phyloP scores from a whole-genome alignment of 1,284 basidiomycete species.

The Ceratobasidium sp. region DNA sequence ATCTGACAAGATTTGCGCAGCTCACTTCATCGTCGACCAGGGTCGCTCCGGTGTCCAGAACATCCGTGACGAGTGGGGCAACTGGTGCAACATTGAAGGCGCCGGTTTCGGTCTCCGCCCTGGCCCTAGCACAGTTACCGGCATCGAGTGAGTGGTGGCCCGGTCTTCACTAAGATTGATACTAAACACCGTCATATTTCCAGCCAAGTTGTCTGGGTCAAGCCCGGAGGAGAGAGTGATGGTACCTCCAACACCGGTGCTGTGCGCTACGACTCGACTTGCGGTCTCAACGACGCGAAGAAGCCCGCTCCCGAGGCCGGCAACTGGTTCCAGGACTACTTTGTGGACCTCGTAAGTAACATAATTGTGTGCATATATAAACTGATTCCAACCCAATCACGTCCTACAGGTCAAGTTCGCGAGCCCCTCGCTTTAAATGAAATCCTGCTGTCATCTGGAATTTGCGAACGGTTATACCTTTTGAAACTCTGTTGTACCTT shows the following conservation, averaged over 20 bases:
- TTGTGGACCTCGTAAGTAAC: slow-evolving; percentile 34
- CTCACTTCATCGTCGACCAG: slow-evolving; percentile 70
- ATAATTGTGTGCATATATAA: neutral
- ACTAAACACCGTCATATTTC: neutral
- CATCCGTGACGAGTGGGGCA: slow-evolving; percentile 65
- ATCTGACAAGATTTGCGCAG: neutral
- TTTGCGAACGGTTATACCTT: no score
- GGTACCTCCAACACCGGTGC: slow-evolving; percentile 69
- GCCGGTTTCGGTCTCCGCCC: slow-evolving; percentile 71
- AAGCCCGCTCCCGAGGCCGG: slow-evolving; percentile 70
- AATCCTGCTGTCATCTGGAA: no score
- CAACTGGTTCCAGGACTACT: slow-evolving; percentile 63
- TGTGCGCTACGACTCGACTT: slow-evolving; percentile 67
- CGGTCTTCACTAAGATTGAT: slow-evolving; percentile 56
- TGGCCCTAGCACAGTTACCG: slow-evolving; percentile 59
- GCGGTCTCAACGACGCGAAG: slow-evolving; percentile 61
- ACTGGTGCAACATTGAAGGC: slow-evolving; percentile 70
- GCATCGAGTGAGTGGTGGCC: slow-evolving; percentile 52
- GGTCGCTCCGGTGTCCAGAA: slow-evolving; percentile 70
- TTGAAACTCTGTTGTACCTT: no score
- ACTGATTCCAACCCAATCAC: slow-evolving; percentile 66
- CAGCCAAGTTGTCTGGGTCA: slow-evolving; percentile 67
- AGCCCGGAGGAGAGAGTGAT: slow-evolving; percentile 74
- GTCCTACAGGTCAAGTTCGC: slow-evolving; percentile 63
- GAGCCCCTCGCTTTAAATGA: slow-evolving; percentile 62